phyloP scores from a whole-genome alignment of 2,329 filamentous ascomycete species.

The Cercospora canescens region DNA sequence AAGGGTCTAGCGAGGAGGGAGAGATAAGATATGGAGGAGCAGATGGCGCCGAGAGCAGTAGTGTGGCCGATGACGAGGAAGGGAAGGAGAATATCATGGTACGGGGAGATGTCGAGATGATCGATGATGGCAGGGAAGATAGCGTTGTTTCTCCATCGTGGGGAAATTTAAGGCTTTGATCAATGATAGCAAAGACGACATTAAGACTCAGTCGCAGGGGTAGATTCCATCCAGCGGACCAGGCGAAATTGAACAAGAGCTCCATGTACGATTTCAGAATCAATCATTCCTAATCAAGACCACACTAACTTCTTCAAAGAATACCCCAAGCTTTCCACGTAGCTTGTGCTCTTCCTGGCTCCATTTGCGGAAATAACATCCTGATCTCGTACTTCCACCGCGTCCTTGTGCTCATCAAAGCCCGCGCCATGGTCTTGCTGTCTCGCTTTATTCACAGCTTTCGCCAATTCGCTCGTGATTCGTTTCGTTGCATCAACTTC shows the following conservation, averaged over 20 bases:
- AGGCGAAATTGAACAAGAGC: not conserved
- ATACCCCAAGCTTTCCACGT: constrained; percentile 85
- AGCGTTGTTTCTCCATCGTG: not conserved
- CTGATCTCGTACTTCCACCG: constrained; percentile 50
- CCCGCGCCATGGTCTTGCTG: constrained; percentile 37
- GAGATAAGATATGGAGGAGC: not conserved
- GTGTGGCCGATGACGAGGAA: not conserved
- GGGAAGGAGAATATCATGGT: not conserved
- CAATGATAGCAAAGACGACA: not conserved
- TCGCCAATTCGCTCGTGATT: constrained; percentile 76
- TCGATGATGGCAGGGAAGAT: not conserved
- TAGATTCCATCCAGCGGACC: no score
- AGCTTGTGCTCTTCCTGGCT: constrained; percentile 81
- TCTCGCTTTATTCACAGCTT: constrained; percentile 54
- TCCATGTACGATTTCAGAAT: not conserved
- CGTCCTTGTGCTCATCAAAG: constrained; percentile 25
- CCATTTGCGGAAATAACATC: constrained; percentile 84
- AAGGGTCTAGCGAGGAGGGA: not conserved
- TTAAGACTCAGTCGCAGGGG: not conserved
- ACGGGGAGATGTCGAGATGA: not conserved
- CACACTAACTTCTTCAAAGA: constrained; percentile 93
- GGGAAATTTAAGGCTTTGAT: constrained; percentile 2
- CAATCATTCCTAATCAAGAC: constrained; percentile 47
- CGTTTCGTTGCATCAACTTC: constrained; percentile 59
- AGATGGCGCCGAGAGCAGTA: not conserved